A percentile compares a stretch with the other conserved stretches of the same genome.
These are phyloP conservation scores for Saccharomycopsis selenospora DNA, from an alignment of 805 yeast species.

Conservation along the genomic window DNA sequence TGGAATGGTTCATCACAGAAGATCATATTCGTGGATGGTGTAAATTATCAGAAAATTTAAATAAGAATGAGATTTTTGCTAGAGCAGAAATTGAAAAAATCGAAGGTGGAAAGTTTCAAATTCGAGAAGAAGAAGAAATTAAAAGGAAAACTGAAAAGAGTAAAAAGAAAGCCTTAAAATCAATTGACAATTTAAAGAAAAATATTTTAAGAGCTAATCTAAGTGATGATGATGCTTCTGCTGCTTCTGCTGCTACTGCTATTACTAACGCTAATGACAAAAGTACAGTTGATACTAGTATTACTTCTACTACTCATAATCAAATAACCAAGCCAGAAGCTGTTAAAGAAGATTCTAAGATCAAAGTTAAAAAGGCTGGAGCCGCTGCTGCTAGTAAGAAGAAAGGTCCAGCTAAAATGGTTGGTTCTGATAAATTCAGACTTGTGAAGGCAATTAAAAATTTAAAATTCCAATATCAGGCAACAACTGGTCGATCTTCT, in stretches of 20 bases:
- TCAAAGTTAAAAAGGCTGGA: not conserved
- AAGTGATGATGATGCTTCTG: not conserved
- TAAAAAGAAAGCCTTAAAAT: not conserved
- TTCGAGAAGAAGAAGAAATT: not conserved
- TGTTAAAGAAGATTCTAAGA: not conserved
- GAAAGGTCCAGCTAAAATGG: not conserved
- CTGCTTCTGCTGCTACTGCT: too few relatives aligned
- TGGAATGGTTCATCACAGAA: slow-evolving; percentile 8
- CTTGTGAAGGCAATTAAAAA: not conserved
- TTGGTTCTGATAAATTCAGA: not conserved
- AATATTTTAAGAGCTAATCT: not conserved
- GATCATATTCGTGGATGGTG: slow-evolving; percentile 5
- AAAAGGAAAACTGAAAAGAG: not conserved
- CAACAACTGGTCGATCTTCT: not conserved
- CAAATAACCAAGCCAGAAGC: not conserved
- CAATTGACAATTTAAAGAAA: not conserved
- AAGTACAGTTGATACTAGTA: too few relatives aligned
- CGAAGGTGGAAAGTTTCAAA: not conserved
- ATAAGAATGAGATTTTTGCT: not conserved
- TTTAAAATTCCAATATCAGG: not conserved
- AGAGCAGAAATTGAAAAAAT: not conserved
- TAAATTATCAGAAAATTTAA: slow-evolving; percentile 1
- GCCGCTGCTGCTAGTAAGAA: slow-evolving; percentile 1
- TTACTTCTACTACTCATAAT: too few relatives aligned
- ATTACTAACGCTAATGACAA: too few relatives aligned